Conservation (phyloP, 345 rosid genomes). For the Gossypium ekmanianum region DNA sequence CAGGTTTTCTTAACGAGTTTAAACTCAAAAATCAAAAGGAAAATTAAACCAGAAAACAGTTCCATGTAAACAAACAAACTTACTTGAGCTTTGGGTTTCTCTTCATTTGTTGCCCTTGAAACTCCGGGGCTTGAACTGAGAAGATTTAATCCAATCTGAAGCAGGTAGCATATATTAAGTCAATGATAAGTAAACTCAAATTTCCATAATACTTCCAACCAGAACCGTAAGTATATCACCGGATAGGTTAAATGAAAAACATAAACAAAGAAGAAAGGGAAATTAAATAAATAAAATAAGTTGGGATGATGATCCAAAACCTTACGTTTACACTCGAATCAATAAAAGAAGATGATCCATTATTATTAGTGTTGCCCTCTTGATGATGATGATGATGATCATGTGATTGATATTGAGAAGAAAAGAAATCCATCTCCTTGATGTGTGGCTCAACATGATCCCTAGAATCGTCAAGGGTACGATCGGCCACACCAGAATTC, state of each 20-base stretch:
- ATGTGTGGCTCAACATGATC: conserved; percentile 35
- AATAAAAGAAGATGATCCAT: conserved; percentile 26
- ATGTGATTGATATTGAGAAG: conserved; percentile 27
- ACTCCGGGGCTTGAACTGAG: conserved; percentile 40
- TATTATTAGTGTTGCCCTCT: conserved; percentile 22
- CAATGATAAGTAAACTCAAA: conserved; percentile 5
- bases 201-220: background rate
- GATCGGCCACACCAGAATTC: conserved; percentile 25
- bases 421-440: conserved; percentile 83
- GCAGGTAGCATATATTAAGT: background rate
- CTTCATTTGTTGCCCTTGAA: conserved; percentile 26
- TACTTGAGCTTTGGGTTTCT: conserved; percentile 43
- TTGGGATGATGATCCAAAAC: conserved; percentile 17
- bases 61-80: conserved; percentile 16
- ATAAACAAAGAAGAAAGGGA: too few species aligned
- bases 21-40: background rate
- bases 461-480: conserved; percentile 7
- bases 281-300: background rate
- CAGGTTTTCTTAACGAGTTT: background rate
- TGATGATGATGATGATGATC: conserved; percentile 23
- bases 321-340: conserved; percentile 54
- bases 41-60: background rate
- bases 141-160: conserved; percentile 57
- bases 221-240: background rate
- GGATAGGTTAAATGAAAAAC: background rate